These are phyloP conservation scores for Neoboletus magnificus DNA, from an alignment of 768 basidiomycete genomes.

Conservation along the genomic window DNA sequence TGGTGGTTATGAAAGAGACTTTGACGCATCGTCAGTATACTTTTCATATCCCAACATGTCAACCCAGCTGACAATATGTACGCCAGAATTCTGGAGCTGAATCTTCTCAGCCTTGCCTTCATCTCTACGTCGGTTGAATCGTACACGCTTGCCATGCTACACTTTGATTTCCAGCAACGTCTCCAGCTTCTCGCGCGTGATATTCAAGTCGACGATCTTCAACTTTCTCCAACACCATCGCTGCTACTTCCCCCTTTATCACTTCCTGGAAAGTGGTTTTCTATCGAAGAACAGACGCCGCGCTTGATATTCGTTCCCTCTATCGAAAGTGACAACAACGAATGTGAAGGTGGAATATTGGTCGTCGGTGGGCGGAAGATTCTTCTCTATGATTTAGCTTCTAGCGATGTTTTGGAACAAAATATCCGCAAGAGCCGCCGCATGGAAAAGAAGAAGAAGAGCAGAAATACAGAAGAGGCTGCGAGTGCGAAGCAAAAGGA, in stretches of 20 bases:
- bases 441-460: conserved; percentile 49
- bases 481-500: conserved; percentile 55
- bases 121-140: conserved; percentile 41
- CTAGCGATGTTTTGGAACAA: conserved; percentile 45
- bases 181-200: conserved; percentile 65
- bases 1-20: conserved; percentile 53
- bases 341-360: conserved; percentile 63
- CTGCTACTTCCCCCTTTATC: conserved; percentile 49
- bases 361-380: conserved; percentile 68
- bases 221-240: conserved; percentile 48
- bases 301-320: conserved; percentile 38
- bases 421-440: conserved; percentile 54
- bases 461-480: conserved; percentile 39
- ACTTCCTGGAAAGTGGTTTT: conserved; percentile 48
- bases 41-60: background rate
- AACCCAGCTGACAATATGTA: conserved; percentile 2
- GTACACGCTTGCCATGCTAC: conserved; percentile 61
- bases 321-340: conserved; percentile 21
- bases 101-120: conserved; percentile 65
- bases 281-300: conserved; percentile 37
- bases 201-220: conserved; percentile 42
- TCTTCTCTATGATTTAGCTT: conserved; percentile 56
- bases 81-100: conserved; percentile 60
- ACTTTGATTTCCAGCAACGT: conserved; percentile 57
- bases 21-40: conserved; percentile 58